Conservation (phyloP, 192 early-diverging fungal genomes). For the Kickxella alabastrina region DNA sequence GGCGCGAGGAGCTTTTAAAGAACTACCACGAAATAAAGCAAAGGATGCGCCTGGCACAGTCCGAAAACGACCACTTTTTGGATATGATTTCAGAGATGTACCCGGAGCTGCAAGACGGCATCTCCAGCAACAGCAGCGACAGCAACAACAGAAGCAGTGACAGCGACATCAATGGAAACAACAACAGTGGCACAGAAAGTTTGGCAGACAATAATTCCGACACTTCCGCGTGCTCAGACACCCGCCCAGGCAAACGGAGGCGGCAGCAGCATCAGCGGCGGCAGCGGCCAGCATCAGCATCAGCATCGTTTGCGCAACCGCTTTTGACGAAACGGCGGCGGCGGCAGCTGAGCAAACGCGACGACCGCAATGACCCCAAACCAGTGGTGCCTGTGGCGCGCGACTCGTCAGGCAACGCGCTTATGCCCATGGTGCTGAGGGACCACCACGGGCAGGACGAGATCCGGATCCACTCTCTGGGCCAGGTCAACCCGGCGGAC, state of each 20-base stretch:
- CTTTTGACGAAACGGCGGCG: slow-evolving; percentile 40
- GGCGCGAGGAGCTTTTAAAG: slow-evolving; percentile 35
- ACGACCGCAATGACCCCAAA: slow-evolving; percentile 58
- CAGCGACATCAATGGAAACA: not conserved
- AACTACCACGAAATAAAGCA: slow-evolving; percentile 20
- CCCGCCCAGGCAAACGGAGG: not conserved
- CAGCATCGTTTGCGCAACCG: not conserved
- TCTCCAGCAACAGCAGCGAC: slow-evolving; percentile 17
- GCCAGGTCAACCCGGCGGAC: slow-evolving; percentile 57
- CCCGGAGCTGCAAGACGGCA: slow-evolving; percentile 36
- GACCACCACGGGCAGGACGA: slow-evolving; percentile 61
- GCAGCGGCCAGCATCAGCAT: not conserved
- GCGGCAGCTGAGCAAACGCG: slow-evolving; percentile 54
- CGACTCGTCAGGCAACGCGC: slow-evolving; percentile 51
- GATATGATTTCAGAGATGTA: slow-evolving; percentile 42
- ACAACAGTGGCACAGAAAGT: slow-evolving; percentile 7
- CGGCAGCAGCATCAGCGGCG: not conserved
- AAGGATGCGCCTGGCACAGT: slow-evolving; percentile 22
- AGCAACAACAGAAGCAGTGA: not conserved
- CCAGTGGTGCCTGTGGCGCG: slow-evolving; percentile 54
- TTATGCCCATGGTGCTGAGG: slow-evolving; percentile 58
- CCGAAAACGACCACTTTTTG: slow-evolving; percentile 48
- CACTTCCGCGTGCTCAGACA: too few relatives aligned
- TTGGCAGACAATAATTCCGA: too few relatives aligned
- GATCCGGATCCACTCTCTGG: slow-evolving; percentile 57